Percentiles rank a stretch among this genome's conserved stretches.
Conservation (phyloP, 2,329 filamentous ascomycete species). For the Camillea tinctor region DNA sequence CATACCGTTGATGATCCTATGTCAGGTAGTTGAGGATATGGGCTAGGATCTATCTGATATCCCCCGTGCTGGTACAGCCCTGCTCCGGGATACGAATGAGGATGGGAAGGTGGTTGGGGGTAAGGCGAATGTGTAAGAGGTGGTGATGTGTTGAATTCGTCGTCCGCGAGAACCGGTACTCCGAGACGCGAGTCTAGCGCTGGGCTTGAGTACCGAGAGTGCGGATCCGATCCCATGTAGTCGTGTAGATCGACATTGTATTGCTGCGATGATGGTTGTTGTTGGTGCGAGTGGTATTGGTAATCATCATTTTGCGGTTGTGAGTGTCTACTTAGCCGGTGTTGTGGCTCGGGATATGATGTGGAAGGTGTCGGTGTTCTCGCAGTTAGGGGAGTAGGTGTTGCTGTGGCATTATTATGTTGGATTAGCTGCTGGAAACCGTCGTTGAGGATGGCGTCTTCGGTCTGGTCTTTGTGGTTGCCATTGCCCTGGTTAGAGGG, state of each 20-base stretch:
- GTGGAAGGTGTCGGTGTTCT: conserved; percentile 25
- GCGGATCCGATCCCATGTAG: conserved; percentile 36
- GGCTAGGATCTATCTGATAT: conserved; percentile 26
- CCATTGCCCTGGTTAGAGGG: conserved; percentile 36
- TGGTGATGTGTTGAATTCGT: not conserved
- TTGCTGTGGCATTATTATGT: conserved; percentile 42
- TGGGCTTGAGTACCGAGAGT: conserved; percentile 40
- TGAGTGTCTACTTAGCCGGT: conserved; percentile 7
- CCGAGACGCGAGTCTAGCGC: conserved; percentile 31
- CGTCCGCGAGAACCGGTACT: conserved; percentile 1
- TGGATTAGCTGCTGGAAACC: conserved; percentile 44
- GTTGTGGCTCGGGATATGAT: conserved; percentile 17
- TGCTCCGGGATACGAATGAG: conserved; percentile 17
- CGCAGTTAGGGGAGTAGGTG: not conserved
- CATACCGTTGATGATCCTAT: conserved; percentile 25
- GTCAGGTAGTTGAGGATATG: conserved; percentile 30
- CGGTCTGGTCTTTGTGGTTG: conserved; percentile 16
- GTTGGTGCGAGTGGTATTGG: conserved; percentile 8
- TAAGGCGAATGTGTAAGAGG: conserved; percentile 27
- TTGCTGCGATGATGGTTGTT: conserved; percentile 22
- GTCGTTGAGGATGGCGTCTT: conserved; percentile 38
- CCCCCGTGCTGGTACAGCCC: conserved; percentile 19
- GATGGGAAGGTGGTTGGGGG: conserved; percentile 15
- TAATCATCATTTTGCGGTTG: conserved; percentile 13
- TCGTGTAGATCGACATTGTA: conserved; percentile 28